Percentiles rank a stretch among this genome's conserved stretches.
Evolutionary conservation across 495 filamentous ascomycete species (phyloP).

Genomic region (Penicillium manginii): DNA sequence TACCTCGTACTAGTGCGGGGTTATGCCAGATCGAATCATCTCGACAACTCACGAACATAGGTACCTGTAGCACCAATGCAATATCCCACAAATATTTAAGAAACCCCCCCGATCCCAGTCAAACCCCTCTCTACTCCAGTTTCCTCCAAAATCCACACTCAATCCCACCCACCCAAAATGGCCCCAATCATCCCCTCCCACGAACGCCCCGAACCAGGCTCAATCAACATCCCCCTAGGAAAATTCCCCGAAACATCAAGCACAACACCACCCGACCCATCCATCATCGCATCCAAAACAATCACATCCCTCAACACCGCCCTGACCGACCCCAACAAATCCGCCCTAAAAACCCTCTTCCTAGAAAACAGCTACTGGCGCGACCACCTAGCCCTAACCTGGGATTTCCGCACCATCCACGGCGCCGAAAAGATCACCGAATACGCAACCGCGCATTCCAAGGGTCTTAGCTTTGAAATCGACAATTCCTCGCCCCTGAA

Average conservation of each 20-base stretch:
- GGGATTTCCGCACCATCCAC: conserved; percentile 54
- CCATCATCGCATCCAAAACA: conserved; percentile 45
- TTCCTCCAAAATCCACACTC: too few species aligned
- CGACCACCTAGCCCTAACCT: conserved; percentile 45
- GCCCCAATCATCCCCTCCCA: conserved; percentile 46
- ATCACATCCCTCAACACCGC: conserved; percentile 53
- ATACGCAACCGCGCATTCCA: too few species aligned
- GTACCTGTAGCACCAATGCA: too few species aligned
- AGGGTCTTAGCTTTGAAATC: conserved; percentile 50
- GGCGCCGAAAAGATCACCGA: conserved; percentile 54
- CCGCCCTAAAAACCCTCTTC: conserved; percentile 40
- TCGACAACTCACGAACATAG: too few species aligned
- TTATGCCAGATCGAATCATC: too few species aligned
- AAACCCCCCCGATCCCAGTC: too few species aligned
- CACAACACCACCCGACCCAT: conserved; percentile 41
- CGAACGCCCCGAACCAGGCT: conserved; percentile 63
- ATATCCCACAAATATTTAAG: too few species aligned
- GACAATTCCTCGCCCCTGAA: conserved; percentile 48
- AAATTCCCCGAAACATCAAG: conserved; percentile 35
- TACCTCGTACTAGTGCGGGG: too few species aligned
- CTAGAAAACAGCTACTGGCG: conserved; percentile 51
- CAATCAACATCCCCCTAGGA: conserved; percentile 51
- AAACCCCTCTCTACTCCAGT: too few species aligned
- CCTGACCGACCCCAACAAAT: conserved; percentile 37
- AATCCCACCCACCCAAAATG: too few species aligned